A percentile compares a stretch with the other conserved stretches of the same genome.
phyloP scores from a whole-genome alignment of 2,329 filamentous ascomycete species.

The Hortaea sp. region DNA sequence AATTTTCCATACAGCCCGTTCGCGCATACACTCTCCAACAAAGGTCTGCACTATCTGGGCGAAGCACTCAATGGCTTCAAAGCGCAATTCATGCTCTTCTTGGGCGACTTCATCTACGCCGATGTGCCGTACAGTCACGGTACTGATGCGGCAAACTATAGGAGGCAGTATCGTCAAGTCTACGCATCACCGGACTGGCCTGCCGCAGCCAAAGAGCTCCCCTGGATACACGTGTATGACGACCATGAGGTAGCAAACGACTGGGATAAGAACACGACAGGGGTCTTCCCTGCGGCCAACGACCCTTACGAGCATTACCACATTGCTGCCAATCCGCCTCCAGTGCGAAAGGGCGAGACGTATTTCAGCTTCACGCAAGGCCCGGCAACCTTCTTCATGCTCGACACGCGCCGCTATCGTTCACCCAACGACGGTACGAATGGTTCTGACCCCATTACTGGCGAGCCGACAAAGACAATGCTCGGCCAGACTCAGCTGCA shows the following conservation, averaged over 20 bases:
- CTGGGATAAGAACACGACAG: slow-evolving; percentile 73
- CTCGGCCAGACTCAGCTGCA: slow-evolving; percentile 68
- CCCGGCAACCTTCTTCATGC: slow-evolving; percentile 85
- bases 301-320: slow-evolving; percentile 87
- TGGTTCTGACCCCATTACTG: slow-evolving; percentile 44
- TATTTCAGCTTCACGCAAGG: slow-evolving; percentile 88
- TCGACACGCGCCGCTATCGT: slow-evolving; percentile 83
- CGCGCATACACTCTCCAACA: slow-evolving; percentile 73
- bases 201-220: slow-evolving; percentile 63
- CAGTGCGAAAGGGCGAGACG: slow-evolving; percentile 50
- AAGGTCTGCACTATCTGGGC: slow-evolving; percentile 68
- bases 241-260: slow-evolving; percentile 96
- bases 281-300: slow-evolving; percentile 67
- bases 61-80: slow-evolving; percentile 60
- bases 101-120: slow-evolving; percentile 82
- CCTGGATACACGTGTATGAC: slow-evolving; percentile 94
- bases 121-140: slow-evolving; percentile 80
- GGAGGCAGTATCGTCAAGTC: slow-evolving; percentile 87
- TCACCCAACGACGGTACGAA: slow-evolving; percentile 53
- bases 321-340: slow-evolving; percentile 69
- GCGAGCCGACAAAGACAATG: slow-evolving; percentile 60
- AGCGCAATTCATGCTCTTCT: slow-evolving; percentile 61
- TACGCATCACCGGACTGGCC: slow-evolving; percentile 92
- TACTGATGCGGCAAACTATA: slow-evolving; percentile 62
- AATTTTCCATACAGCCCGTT: slow-evolving; percentile 81